Conservation (phyloP, 2,329 filamentous ascomycete species). For the Fusarium fracticaudum region DNA sequence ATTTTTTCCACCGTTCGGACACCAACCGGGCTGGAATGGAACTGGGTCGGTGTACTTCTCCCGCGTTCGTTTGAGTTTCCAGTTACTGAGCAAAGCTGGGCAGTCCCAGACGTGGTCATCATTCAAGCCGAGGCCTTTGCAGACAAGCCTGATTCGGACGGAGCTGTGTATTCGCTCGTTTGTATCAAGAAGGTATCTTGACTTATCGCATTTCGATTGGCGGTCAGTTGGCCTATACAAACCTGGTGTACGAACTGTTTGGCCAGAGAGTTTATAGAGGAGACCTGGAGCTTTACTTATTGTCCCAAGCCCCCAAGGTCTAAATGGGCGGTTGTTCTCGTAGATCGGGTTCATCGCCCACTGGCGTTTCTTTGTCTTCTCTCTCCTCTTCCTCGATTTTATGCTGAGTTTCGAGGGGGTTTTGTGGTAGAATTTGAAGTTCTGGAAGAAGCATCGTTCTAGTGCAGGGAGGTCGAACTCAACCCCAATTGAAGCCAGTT, state of each 20-base stretch:
- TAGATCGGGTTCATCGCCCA: constrained; percentile 63
- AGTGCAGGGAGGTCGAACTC: constrained; percentile 58
- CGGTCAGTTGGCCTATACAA: constrained; percentile 58
- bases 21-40: constrained; percentile 46
- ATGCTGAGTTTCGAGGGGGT: constrained; percentile 11
- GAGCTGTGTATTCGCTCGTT: constrained; percentile 66
- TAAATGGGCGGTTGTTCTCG: constrained; percentile 56
- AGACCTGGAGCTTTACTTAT: constrained; percentile 53
- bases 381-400: constrained; percentile 27
- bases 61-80: constrained; percentile 53
- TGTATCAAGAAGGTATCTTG: constrained; percentile 58
- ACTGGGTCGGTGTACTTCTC: constrained; percentile 49
- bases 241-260: constrained; percentile 57
- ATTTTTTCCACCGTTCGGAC: constrained; percentile 39
- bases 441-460: constrained; percentile 52
- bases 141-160: constrained; percentile 62
- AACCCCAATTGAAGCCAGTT: constrained; percentile 60
- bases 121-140: constrained; percentile 60
- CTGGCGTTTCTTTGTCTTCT: constrained; percentile 14
- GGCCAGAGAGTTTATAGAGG: constrained; percentile 57
- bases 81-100: constrained; percentile 54
- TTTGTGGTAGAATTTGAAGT: constrained; percentile 43
- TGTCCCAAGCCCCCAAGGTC: constrained; percentile 59
- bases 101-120: constrained; percentile 60
- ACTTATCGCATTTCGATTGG: constrained; percentile 48